phyloP scores from a whole-genome alignment of 305 asterid species.

The Withania somnifera region DNA sequence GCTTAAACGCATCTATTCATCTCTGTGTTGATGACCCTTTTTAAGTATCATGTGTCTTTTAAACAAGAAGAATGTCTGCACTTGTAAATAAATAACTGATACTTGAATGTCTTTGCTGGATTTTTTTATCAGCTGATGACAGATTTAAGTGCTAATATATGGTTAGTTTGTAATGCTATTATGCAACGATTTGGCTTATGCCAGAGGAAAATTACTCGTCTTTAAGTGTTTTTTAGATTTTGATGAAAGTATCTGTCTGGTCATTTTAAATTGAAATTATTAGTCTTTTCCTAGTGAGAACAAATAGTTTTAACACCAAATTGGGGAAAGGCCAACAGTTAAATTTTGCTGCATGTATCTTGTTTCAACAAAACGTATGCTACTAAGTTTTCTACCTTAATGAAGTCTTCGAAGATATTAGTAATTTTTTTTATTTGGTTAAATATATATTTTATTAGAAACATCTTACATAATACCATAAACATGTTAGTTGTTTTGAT shows the following conservation, averaged over 20 bases:
- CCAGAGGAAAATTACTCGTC: background rate
- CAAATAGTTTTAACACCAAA: background rate
- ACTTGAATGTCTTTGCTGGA: background rate
- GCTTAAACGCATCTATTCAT: slow-evolving; percentile 24
- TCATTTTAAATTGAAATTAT: background rate
- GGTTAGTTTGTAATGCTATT: background rate
- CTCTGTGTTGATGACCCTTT: background rate
- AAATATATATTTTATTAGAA: too few species aligned
- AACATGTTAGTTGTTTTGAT: too few species aligned
- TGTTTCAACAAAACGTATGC: too few species aligned
- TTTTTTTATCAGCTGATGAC: background rate
- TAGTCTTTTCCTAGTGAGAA: background rate
- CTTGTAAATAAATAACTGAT: background rate
- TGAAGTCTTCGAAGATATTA: too few species aligned
- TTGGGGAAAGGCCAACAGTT: too few species aligned
- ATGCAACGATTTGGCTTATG: background rate
- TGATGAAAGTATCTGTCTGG: background rate
- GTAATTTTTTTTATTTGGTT: too few species aligned
- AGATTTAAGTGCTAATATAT: background rate
- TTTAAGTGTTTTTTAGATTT: background rate
- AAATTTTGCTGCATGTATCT: background rate
- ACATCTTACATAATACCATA: too few species aligned
- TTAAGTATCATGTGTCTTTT: background rate
- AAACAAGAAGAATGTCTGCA: background rate
- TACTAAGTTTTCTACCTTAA: too few species aligned